Evolutionary conservation across 306 rosid genomes (phyloP).

Genomic region (Carpinus fangiana): DNA sequence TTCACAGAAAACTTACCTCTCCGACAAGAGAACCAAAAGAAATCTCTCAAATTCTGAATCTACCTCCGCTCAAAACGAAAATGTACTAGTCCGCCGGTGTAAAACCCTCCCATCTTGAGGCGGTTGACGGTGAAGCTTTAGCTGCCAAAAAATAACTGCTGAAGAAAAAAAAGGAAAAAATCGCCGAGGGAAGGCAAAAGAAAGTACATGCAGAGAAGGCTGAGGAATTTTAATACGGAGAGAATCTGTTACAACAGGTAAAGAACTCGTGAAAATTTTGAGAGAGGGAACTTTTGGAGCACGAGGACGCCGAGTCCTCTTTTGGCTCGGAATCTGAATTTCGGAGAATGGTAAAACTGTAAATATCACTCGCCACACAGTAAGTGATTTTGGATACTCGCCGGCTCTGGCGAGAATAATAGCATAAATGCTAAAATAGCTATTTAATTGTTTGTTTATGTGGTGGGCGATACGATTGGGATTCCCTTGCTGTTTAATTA

Average conservation of each 20-base stretch:
- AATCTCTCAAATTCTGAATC: slow-evolving; percentile 2
- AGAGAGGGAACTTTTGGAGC: slow-evolving; percentile 12
- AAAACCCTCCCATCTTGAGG: background rate
- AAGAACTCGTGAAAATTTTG: background rate
- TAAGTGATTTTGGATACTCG: background rate
- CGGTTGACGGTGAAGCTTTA: background rate
- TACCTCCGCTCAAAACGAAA: background rate
- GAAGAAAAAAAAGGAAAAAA: background rate
- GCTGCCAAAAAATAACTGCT: background rate
- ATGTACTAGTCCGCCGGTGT: slow-evolving; percentile 15
- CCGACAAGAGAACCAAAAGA: background rate
- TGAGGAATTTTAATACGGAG: background rate
- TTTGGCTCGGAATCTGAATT: background rate
- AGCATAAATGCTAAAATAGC: background rate
- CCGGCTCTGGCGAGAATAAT: background rate
- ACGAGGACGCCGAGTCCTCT: background rate
- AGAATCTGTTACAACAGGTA: background rate
- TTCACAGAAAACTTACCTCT: slow-evolving; percentile 7
- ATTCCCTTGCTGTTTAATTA: too few species aligned
- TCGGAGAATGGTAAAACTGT: background rate
- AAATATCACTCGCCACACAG: background rate
- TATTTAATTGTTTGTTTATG: too few species aligned
- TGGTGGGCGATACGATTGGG: too few species aligned
- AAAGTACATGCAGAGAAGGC: slow-evolving; percentile 13
- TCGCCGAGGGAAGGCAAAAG: background rate